A percentile compares a stretch with the other conserved stretches of the same genome.
phyloP scores from a whole-genome alignment of 495 filamentous ascomycete species.

The Penicillium simplicissimum region DNA sequence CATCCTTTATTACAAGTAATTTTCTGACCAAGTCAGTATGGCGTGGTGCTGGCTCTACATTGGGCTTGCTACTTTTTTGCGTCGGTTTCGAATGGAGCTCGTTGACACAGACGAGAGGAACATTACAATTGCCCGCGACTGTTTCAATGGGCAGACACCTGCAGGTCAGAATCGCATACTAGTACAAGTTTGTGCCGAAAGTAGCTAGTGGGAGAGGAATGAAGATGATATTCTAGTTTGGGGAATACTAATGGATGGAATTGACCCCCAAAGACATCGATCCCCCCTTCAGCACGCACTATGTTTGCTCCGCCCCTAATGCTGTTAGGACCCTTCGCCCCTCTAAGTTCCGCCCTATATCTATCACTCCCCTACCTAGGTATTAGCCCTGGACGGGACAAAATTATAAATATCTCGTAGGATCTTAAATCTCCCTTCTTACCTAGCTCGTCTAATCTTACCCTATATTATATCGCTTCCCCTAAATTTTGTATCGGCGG shows the following conservation, averaged over 20 bases:
- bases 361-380: not conserved
- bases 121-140: not conserved
- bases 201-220: not conserved
- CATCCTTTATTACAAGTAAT: not conserved
- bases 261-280: not conserved
- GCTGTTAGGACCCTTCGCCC: not conserved
- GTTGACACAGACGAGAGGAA: not conserved
- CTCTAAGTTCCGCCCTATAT: not conserved
- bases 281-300: not conserved
- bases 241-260: no score
- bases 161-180: not conserved
- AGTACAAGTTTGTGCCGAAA: not conserved
- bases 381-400: not conserved
- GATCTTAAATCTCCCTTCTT: not conserved
- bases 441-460: not conserved
- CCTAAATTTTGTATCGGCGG: not conserved
- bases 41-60: not conserved
- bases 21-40: not conserved
- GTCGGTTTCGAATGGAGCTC: not conserved
- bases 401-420: not conserved
- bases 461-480: not conserved
- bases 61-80: not conserved
- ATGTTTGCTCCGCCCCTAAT: not conserved
- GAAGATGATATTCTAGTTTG: no score
- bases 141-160: slow-evolving; percentile 1